Conservation (phyloP, 805 yeast genomes). For the Candida ipomoeae region DNA sequence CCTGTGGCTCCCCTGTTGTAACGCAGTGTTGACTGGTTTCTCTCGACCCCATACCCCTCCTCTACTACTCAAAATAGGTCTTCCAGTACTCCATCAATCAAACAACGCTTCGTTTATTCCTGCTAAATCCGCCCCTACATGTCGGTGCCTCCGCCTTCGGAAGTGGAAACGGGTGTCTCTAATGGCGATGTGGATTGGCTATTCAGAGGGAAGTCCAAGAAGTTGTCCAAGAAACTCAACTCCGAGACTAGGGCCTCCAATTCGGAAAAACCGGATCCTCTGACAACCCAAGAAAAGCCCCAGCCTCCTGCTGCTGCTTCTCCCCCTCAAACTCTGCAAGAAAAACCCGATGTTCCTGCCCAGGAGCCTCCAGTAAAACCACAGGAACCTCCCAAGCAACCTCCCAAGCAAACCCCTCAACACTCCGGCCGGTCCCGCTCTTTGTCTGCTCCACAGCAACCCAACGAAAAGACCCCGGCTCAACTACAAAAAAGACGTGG, state of each 20-base stretch:
- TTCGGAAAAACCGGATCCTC: not conserved
- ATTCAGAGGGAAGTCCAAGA: slow-evolving; percentile 71
- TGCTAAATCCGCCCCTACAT: not conserved
- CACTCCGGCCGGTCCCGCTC: slow-evolving; percentile 23
- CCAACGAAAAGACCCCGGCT: slow-evolving; percentile 3
- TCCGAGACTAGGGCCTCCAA: slow-evolving; percentile 12
- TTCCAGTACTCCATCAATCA: not conserved
- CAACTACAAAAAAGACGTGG: slow-evolving; percentile 11
- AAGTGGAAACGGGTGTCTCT: slow-evolving; percentile 49
- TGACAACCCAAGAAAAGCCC: not conserved
- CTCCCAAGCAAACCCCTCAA: not conserved
- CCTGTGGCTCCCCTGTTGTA: too few species aligned
- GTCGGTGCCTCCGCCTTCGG: slow-evolving; percentile 14
- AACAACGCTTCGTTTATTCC: not conserved
- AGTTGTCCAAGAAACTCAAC: slow-evolving; percentile 42
- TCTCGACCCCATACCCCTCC: not conserved
- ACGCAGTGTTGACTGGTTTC: too few species aligned
- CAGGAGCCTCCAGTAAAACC: not conserved
- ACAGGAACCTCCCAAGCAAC: not conserved
- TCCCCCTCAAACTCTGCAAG: not conserved
- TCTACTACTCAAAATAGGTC: not conserved
- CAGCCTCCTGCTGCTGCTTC: not conserved
- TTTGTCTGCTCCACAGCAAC: slow-evolving; percentile 16
- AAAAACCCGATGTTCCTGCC: not conserved
- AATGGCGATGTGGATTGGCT: slow-evolving; percentile 84